A percentile compares a stretch with the other conserved stretches of the same genome.
Conservation (phyloP, 1,284 basidiomycete species). For the Farysia itapuensis region DNA sequence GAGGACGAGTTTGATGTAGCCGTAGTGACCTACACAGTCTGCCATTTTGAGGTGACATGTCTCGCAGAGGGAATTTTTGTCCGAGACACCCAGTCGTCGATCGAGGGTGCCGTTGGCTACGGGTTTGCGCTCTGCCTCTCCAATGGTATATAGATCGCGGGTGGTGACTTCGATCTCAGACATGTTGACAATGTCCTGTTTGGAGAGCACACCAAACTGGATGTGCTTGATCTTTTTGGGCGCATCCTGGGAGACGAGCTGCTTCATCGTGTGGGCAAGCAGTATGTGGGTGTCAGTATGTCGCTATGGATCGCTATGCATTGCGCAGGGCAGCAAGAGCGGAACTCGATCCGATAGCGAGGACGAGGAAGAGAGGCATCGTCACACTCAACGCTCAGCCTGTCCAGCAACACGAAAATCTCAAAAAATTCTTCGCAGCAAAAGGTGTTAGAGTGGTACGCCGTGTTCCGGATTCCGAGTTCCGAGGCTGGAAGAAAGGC, state of each 20-base stretch:
- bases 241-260: slow-evolving; percentile 57
- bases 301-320: too few relatives aligned
- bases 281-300: too few relatives aligned
- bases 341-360: too few relatives aligned
- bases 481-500: too few relatives aligned
- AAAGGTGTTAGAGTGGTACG: too few relatives aligned
- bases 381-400: too few relatives aligned
- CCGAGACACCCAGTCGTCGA: slow-evolving; percentile 74
- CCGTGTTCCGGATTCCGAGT: too few relatives aligned
- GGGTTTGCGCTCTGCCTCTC: slow-evolving; percentile 47
- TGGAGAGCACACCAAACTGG: slow-evolving; percentile 59
- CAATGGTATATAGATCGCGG: slow-evolving; percentile 53
- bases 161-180: slow-evolving; percentile 58
- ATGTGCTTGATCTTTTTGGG: slow-evolving; percentile 60
- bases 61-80: slow-evolving; percentile 88
- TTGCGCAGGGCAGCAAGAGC: too few relatives aligned
- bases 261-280: slow-evolving; percentile 51
- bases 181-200: slow-evolving; percentile 59
- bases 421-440: too few relatives aligned
- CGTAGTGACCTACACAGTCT: slow-evolving; percentile 96
- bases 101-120: slow-evolving; percentile 55
- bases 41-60: slow-evolving; percentile 90
- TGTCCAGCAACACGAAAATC: too few relatives aligned
- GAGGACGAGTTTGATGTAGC: slow-evolving; percentile 72
- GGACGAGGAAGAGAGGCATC: too few relatives aligned